A percentile compares a stretch with the other conserved stretches of the same genome.
Conservation (phyloP, 2,329 filamentous ascomycete species). For the Fusarium kyushuense region DNA sequence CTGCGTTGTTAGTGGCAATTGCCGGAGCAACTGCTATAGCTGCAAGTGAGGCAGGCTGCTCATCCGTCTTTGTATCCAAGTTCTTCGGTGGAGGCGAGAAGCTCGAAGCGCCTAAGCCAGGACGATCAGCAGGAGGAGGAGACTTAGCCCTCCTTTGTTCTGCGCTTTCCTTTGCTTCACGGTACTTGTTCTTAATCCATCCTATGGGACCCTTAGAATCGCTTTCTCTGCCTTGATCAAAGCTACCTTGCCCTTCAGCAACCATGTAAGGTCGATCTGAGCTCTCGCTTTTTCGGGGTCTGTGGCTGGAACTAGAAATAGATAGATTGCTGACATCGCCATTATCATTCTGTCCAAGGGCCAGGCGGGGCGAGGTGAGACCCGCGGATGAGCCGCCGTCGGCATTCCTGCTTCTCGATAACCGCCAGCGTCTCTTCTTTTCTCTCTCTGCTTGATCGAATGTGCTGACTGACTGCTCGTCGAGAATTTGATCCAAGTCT, state of each 20-base stretch:
- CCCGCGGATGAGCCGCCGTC: conserved; percentile 61
- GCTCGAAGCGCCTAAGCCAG: conserved; percentile 43
- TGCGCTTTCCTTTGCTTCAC: conserved; percentile 68
- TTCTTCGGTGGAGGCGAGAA: conserved; percentile 61
- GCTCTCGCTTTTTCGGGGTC: conserved; percentile 63
- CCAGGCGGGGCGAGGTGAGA: conserved; percentile 59
- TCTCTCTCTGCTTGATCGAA: conserved; percentile 70
- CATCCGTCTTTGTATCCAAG: conserved; percentile 60
- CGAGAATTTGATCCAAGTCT: conserved; percentile 76
- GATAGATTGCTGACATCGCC: conserved; percentile 77
- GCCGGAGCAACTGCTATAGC: conserved; percentile 28
- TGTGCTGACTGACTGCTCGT: conserved; percentile 63
- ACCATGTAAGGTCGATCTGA: conserved; percentile 58
- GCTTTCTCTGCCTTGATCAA: conserved; percentile 58
- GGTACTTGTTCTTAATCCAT: conserved; percentile 72
- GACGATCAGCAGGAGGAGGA: conserved; percentile 61
- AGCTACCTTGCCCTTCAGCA: conserved; percentile 55
- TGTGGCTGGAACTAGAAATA: conserved; percentile 70
- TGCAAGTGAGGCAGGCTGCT: conserved; percentile 26
- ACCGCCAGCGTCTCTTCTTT: conserved; percentile 78
- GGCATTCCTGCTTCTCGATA: conserved; percentile 73
- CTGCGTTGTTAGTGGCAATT: conserved; percentile 9
- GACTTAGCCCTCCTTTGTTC: conserved; percentile 69
- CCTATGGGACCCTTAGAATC: conserved; percentile 65
- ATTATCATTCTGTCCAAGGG: conserved; percentile 70